phyloP scores from a whole-genome alignment of 2,329 filamentous ascomycete genomes.

The Ampelomyces quisqualis region DNA sequence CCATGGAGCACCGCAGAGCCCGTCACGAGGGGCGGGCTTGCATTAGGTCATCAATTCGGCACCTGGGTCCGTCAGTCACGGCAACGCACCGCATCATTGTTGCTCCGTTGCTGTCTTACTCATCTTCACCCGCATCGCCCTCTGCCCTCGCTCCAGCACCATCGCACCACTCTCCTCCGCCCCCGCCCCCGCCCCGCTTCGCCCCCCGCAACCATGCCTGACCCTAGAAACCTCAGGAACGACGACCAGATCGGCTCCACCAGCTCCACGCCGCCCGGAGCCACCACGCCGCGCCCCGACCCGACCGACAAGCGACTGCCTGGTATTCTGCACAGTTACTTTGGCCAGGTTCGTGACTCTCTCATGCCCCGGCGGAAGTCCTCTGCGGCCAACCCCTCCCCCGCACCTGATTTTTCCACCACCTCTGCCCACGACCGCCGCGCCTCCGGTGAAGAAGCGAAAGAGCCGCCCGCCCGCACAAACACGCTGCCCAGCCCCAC shows the following conservation, averaged over 20 bases:
- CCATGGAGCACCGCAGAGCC: no score
- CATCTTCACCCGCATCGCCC: constrained; percentile 4
- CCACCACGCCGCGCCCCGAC: constrained; percentile 92
- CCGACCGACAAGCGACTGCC: constrained; percentile 92
- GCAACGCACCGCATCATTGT: constrained; percentile 34
- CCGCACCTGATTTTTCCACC: constrained; percentile 36
- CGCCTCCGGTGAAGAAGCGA: constrained; percentile 22
- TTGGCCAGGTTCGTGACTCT: constrained; percentile 94
- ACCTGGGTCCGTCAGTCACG: no score
- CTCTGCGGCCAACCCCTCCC: constrained; percentile 42
- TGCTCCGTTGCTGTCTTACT: constrained; percentile 8
- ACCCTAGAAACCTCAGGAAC: constrained; percentile 61
- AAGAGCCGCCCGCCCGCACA: constrained; percentile 41
- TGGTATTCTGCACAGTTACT: constrained; percentile 92
- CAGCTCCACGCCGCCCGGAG: constrained; percentile 83
- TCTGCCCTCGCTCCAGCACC: constrained; percentile 11
- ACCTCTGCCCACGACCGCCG: constrained; percentile 13
- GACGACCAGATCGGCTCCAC: constrained; percentile 75
- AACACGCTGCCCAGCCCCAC: constrained; percentile 56
- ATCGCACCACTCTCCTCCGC: constrained; percentile 12
- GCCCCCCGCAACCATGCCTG: constrained; percentile 35
- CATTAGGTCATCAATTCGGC: no score
- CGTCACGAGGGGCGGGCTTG: no score
- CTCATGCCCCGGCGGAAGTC: constrained; percentile 52
- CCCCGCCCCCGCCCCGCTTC: constrained; percentile 38